Percentiles rank a stretch among this genome's conserved stretches.
These are phyloP conservation scores for Sicyos baderoa DNA, from an alignment of 306 rosid species.

Conservation along the genomic window DNA sequence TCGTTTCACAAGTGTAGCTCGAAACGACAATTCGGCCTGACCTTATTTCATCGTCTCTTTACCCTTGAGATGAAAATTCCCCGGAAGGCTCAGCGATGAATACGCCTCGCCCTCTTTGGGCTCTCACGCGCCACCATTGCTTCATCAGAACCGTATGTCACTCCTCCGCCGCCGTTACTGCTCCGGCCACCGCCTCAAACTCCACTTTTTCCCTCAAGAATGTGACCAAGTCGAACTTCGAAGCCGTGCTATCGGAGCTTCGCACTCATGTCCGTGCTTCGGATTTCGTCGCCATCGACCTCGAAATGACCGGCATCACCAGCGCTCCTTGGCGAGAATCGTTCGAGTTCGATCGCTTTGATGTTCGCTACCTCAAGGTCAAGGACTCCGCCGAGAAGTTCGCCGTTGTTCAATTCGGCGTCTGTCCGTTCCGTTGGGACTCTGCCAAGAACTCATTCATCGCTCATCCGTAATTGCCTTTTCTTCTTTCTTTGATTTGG, in stretches of 20 bases:
- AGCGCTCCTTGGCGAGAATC: constrained; percentile 95
- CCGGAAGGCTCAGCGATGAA: constrained; percentile 34
- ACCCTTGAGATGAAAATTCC: constrained; percentile 19
- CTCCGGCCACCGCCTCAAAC: constrained; percentile 21
- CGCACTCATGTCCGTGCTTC: constrained; percentile 57
- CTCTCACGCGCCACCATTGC: constrained; percentile 39
- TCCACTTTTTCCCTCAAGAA: constrained; percentile 54
- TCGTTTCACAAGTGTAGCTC: not conserved
- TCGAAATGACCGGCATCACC: constrained; percentile 87
- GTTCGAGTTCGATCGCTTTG: constrained; percentile 68
- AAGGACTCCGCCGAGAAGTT: constrained; percentile 84
- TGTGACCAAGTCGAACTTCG: constrained; percentile 70
- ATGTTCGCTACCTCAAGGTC: constrained; percentile 72
- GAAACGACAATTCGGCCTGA: constrained; percentile 8
- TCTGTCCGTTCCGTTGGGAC: constrained; percentile 93
- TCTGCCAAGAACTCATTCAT: constrained; percentile 40
- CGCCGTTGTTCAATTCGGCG: constrained; percentile 83
- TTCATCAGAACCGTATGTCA: constrained; percentile 15
- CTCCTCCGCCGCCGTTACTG: not conserved
- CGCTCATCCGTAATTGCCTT: constrained; percentile 58
- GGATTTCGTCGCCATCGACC: constrained; percentile 86
- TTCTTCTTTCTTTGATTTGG: not conserved
- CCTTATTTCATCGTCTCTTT: not conserved
- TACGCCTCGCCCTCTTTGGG: constrained; percentile 22
- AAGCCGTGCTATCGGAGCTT: constrained; percentile 52